phyloP scores from a whole-genome alignment of 345 rosid species.

The Dipteronia dyeriana region DNA sequence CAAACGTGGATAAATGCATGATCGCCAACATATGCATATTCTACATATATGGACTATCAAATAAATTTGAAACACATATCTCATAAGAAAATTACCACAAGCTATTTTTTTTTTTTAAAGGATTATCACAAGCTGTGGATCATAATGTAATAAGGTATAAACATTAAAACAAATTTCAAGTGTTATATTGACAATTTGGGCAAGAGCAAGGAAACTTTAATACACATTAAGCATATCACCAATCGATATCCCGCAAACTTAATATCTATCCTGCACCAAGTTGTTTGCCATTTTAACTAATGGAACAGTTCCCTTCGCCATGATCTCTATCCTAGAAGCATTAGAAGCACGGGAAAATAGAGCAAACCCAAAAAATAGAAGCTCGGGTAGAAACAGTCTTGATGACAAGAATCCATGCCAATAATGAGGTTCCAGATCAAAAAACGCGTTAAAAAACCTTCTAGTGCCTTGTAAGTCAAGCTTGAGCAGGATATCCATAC shows the following conservation, averaged over 20 bases:
- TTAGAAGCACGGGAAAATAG: constrained; percentile 84
- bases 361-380: constrained; percentile 77
- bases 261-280: constrained; percentile 73
- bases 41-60: not conserved
- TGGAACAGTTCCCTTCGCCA: constrained; percentile 92
- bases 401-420: constrained; percentile 99
- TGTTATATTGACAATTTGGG: not conserved
- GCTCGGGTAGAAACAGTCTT: constrained; percentile 80
- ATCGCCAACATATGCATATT: not conserved
- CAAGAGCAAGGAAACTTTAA: not conserved
- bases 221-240: constrained; percentile 17
- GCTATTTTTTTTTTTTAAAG: no score
- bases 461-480: constrained; percentile 81
- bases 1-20: not conserved
- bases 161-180: not conserved
- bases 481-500: constrained; percentile 95
- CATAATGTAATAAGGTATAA: not conserved
- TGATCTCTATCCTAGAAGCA: constrained; percentile 90
- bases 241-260: constrained; percentile 30
- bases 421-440: constrained; percentile 78
- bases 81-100: no score
- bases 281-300: constrained; percentile 83
- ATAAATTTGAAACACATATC: not conserved
- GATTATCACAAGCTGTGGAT: not conserved
- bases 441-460: constrained; percentile 90